Base-by-base conservation (phyloP, 2,329 filamentous ascomycete genomes). In the Cordyceps cicadae region DNA sequence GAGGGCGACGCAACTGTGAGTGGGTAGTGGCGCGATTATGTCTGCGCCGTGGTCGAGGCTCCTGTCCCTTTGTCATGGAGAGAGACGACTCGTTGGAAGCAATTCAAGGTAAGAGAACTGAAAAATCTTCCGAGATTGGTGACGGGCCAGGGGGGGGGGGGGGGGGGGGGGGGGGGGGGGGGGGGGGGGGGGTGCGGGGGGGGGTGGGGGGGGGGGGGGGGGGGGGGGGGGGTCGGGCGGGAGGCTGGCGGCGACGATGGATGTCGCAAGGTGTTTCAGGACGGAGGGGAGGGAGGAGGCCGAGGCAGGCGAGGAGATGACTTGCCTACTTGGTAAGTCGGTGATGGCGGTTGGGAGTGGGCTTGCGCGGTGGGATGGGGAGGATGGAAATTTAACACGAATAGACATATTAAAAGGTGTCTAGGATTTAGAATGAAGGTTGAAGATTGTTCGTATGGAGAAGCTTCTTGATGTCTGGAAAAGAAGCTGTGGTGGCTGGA, bases 231-330 rank as follows among this genome's bases (percentile, higher is more conserved):
- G 24, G 24, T n/a, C n/a, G n/a, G n/a, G n/a, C 5, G 14, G 15
- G 29, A 29, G 43, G 34, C 14, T 59, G 46, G 56, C 41, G 51
- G 56, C 45, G 59, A 60, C 59, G 52, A 54, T 60, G 45, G 17
- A 53, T 29, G 59, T 60, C 52, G 59, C 59, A 60, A 50, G 17
- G 14, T 51, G 59, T 60, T 60, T 60, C 59, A 60, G 59, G 59
- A 55, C 39, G 43, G 21, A 19, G 8, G 32, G 11, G n/a, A 39
- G 49, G 34, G 9, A 21, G n/a, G n/a, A 34, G 26, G 15, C 6
- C 15, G 57, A 37, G 43, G 29, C 9, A 29, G 41, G 15, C 19
- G 41, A 53, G 7, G 41, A 60, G 56, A 52, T 52, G 57, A 24
- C 24, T 24, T 4, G 24, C n/a, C n/a, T n/a, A 4, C 24, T 24